Conservation (phyloP, 495 filamentous ascomycete species). For the Glonium stellatum region DNA sequence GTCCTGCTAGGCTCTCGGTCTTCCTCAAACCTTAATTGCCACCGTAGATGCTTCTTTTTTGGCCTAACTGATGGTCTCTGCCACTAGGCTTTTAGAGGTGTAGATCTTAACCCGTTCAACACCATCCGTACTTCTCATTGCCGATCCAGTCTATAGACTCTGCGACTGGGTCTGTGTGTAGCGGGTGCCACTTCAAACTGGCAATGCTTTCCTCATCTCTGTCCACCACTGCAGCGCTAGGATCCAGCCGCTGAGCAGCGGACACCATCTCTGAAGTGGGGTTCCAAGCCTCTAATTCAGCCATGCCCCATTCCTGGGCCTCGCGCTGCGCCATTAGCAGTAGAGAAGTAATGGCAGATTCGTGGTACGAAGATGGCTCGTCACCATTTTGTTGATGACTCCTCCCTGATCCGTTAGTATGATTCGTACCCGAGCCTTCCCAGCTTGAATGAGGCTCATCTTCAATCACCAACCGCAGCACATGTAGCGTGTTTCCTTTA, state of each 20-base stretch:
- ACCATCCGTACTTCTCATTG: conserved; percentile 96
- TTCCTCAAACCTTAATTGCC: conserved; percentile 3
- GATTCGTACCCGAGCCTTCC: conserved; percentile 11
- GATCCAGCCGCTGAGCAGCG: conserved; percentile 51
- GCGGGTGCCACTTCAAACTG: conserved; percentile 57
- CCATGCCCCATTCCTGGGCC: conserved; percentile 53
- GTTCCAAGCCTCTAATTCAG: conserved; percentile 58
- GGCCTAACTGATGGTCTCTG: too few species aligned
- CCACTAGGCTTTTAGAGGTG: too few species aligned
- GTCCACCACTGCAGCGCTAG: conserved; percentile 46
- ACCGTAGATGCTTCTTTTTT: too few species aligned
- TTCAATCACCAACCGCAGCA: conserved; percentile 73
- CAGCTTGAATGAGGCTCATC: conserved; percentile 34
- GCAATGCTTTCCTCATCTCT: conserved; percentile 58
- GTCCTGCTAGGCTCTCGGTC: too few species aligned
- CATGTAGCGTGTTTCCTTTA: conserved; percentile 64
- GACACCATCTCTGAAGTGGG: conserved; percentile 49
- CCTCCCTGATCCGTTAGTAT: neutral
- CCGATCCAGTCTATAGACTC: conserved; percentile 70
- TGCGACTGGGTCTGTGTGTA: conserved; percentile 38
- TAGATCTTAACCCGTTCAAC: conserved; percentile 41
- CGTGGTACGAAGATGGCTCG: neutral
- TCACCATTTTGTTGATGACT: conserved; percentile 1
- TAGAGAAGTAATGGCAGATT: conserved; percentile 44
- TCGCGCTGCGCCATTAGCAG: conserved; percentile 49